Evolutionary conservation across 106 monocot species (phyloP).

Genomic region (Platanthera zijinensis): DNA sequence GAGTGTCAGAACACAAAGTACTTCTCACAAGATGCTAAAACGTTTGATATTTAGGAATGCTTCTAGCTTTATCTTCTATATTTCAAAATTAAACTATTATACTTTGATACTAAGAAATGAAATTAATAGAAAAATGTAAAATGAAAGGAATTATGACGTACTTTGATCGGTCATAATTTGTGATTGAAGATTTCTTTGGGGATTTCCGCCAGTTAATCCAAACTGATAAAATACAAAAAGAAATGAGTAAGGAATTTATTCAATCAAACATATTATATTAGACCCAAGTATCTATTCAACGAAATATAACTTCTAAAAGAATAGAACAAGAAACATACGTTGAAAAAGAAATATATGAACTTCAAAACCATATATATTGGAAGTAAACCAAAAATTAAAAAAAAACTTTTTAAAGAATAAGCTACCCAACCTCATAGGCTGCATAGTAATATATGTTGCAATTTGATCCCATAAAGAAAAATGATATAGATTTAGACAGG

Average conservation of each 20-base stretch:
- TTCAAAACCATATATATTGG: neutral
- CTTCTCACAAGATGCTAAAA: neutral
- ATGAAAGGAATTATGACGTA: neutral
- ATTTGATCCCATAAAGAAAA: neutral
- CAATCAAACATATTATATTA: neutral
- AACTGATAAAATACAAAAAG: constrained; percentile 2
- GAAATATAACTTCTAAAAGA: neutral
- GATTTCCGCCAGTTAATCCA: neutral
- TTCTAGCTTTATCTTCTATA: neutral
- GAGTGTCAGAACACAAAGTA: neutral
- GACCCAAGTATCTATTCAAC: neutral
- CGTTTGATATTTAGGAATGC: neutral
- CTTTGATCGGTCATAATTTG: constrained; percentile 4
- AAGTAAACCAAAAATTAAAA: neutral
- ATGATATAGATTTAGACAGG: neutral
- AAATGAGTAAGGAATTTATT: neutral
- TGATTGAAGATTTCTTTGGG: constrained; percentile 8
- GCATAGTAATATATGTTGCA: neutral
- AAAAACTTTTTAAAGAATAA: neutral
- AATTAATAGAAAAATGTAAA: neutral
- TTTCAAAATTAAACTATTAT: neutral
- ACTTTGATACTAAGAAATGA: neutral
- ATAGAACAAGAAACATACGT: neutral
- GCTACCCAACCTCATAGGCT: neutral
- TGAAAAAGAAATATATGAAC: neutral